phyloP scores from a whole-genome alignment of 768 basidiomycete species.

The Pleurotus citrinopileatus region DNA sequence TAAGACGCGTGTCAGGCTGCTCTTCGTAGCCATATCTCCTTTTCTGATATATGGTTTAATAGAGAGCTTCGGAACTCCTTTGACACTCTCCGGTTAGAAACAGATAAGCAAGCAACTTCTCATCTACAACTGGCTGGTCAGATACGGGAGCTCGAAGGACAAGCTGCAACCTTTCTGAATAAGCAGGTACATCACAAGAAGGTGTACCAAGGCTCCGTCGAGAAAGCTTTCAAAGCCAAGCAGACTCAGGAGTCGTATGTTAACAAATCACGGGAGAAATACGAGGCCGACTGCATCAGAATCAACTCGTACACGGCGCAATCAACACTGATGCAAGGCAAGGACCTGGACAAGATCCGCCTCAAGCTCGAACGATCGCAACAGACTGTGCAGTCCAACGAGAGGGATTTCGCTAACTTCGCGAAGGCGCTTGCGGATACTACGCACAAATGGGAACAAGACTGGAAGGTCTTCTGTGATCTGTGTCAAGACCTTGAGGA shows the following conservation, averaged over 20 bases:
- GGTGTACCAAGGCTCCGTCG: slow-evolving; percentile 68
- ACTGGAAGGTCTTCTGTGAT: slow-evolving; percentile 95
- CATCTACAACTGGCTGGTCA: slow-evolving; percentile 76
- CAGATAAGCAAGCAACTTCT: slow-evolving; percentile 73
- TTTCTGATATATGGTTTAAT: slow-evolving; percentile 15
- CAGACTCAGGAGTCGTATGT: slow-evolving; percentile 85
- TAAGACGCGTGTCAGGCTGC: neutral
- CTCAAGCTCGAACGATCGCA: slow-evolving; percentile 88
- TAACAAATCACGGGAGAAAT: slow-evolving; percentile 87
- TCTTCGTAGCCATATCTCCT: neutral
- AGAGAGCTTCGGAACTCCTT: slow-evolving; percentile 83
- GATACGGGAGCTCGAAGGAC: slow-evolving; percentile 75
- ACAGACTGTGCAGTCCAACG: slow-evolving; percentile 86
- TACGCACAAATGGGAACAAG: slow-evolving; percentile 81
- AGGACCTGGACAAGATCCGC: slow-evolving; percentile 88
- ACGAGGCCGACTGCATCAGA: slow-evolving; percentile 87
- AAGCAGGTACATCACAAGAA: slow-evolving; percentile 75
- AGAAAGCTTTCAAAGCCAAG: slow-evolving; percentile 90
- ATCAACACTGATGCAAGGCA: slow-evolving; percentile 86
- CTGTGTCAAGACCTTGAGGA: slow-evolving; percentile 95
- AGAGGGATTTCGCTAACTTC: slow-evolving; percentile 90
- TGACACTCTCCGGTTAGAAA: slow-evolving; percentile 78
- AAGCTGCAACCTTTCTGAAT: slow-evolving; percentile 53
- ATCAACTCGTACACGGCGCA: slow-evolving; percentile 96
- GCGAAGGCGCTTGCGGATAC: slow-evolving; percentile 78